phyloP scores from a whole-genome alignment of 495 filamentous ascomycete species.

The Aspergillus campestris region DNA sequence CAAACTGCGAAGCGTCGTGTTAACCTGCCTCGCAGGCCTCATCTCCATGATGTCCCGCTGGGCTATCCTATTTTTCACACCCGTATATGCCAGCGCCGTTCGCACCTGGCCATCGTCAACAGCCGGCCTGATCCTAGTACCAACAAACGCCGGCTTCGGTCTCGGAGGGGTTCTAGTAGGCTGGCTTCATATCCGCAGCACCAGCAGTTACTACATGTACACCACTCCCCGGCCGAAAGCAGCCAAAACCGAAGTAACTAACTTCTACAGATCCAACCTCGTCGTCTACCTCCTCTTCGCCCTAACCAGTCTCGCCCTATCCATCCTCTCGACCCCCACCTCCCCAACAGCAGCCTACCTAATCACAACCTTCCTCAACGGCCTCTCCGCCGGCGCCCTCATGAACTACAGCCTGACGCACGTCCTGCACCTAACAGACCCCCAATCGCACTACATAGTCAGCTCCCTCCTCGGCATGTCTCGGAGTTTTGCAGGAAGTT shows the following conservation, averaged over 20 bases:
- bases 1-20: constrained; percentile 50
- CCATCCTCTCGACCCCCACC: constrained; percentile 40
- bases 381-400: constrained; percentile 57
- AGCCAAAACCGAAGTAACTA: background rate
- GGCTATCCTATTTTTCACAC: constrained; percentile 69
- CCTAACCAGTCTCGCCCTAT: constrained; percentile 39
- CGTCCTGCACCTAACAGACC: constrained; percentile 56
- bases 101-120: constrained; percentile 54
- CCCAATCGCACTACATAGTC: constrained; percentile 58
- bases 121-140: constrained; percentile 63
- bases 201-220: constrained; percentile 55
- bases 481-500: constrained; percentile 64
- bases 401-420: constrained; percentile 75
- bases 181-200: constrained; percentile 58
- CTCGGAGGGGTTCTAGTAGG: constrained; percentile 61
- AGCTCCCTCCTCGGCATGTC: constrained; percentile 64
- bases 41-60: constrained; percentile 70
- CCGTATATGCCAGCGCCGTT: constrained; percentile 65
- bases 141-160: constrained; percentile 69
- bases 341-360: constrained; percentile 42
- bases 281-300: constrained; percentile 47
- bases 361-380: constrained; percentile 51
- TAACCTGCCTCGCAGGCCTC: constrained; percentile 60
- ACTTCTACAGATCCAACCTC: constrained; percentile 37
- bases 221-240: background rate